phyloP scores from a whole-genome alignment of 768 basidiomycete genomes.

The Wakefieldia striispora region DNA sequence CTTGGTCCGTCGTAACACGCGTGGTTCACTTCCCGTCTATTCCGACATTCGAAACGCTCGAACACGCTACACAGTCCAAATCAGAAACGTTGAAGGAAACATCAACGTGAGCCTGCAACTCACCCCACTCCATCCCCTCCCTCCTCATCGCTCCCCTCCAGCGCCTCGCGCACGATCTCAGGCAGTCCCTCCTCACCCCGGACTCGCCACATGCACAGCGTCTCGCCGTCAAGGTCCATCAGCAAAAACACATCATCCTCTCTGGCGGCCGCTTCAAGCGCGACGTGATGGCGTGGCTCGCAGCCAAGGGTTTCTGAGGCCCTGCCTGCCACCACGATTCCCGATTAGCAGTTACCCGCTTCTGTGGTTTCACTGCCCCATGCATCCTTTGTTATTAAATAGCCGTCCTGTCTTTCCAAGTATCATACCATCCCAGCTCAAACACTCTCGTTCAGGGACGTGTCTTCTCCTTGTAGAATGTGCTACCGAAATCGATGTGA shows the following conservation, averaged over 20 bases:
- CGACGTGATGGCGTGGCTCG: slow-evolving; percentile 61
- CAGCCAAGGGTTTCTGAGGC: slow-evolving; percentile 58
- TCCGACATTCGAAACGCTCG: slow-evolving; percentile 69
- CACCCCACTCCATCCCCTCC: background rate
- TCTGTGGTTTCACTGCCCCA: slow-evolving; percentile 8
- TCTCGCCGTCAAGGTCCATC: slow-evolving; percentile 46
- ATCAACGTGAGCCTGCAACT: slow-evolving; percentile 42
- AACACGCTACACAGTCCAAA: slow-evolving; percentile 52
- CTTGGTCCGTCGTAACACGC: slow-evolving; percentile 63
- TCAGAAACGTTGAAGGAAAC: slow-evolving; percentile 71
- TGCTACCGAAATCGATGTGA: no score
- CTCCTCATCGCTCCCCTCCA: slow-evolving; percentile 26
- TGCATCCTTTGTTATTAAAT: slow-evolving; percentile 11
- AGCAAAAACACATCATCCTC: slow-evolving; percentile 55
- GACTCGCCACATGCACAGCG: slow-evolving; percentile 46
- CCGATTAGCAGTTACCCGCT: slow-evolving; percentile 9
- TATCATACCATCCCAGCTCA: no score
- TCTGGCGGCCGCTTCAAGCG: slow-evolving; percentile 63
- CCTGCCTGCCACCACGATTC: background rate
- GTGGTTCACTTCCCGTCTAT: slow-evolving; percentile 72
- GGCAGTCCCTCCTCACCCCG: slow-evolving; percentile 46
- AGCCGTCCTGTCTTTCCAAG: slow-evolving; percentile 4
- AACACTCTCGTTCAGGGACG: background rate
- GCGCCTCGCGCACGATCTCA: slow-evolving; percentile 60
- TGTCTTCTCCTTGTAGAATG: background rate